Conservation (phyloP, 2,329 filamentous ascomycete genomes). For the Hypoxylon sp. region DNA sequence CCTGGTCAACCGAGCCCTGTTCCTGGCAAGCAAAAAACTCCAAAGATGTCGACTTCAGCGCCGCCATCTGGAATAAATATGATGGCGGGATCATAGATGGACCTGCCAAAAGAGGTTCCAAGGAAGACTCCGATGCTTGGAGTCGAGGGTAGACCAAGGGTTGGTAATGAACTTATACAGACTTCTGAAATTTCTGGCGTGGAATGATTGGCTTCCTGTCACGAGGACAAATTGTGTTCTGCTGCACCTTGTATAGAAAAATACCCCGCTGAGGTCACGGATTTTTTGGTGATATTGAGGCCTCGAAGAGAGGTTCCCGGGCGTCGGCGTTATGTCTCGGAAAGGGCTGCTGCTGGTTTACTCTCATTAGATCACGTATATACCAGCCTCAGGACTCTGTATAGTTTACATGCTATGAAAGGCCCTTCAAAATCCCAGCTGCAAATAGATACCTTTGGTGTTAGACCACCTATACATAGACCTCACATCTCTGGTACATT, state of each 20-base stretch:
- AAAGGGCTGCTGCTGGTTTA: conserved; percentile 17
- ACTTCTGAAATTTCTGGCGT: conserved; percentile 9
- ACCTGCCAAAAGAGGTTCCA: background rate
- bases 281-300: conserved; percentile 29
- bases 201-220: conserved; percentile 19
- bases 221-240: conserved; percentile 9
- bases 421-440: conserved; percentile 1
- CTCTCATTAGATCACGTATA: conserved; percentile 38
- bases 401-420: conserved; percentile 21
- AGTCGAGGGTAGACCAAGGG: conserved; percentile 8
- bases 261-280: conserved; percentile 39
- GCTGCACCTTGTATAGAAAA: conserved; percentile 39
- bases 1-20: conserved; percentile 52
- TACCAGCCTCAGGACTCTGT: conserved; percentile 31
- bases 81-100: conserved; percentile 4
- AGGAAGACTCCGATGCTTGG: background rate
- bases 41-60: conserved; percentile 49
- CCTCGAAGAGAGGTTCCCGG: conserved; percentile 19
- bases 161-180: conserved; percentile 16
- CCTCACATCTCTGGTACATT: background rate
- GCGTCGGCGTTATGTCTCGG: conserved; percentile 33
- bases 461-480: background rate
- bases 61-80: conserved; percentile 43
- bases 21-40: conserved; percentile 51
- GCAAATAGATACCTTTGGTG: conserved; percentile 9